Base-by-base conservation (phyloP, 305 asterid genomes). In the Salvia sclarea region DNA sequence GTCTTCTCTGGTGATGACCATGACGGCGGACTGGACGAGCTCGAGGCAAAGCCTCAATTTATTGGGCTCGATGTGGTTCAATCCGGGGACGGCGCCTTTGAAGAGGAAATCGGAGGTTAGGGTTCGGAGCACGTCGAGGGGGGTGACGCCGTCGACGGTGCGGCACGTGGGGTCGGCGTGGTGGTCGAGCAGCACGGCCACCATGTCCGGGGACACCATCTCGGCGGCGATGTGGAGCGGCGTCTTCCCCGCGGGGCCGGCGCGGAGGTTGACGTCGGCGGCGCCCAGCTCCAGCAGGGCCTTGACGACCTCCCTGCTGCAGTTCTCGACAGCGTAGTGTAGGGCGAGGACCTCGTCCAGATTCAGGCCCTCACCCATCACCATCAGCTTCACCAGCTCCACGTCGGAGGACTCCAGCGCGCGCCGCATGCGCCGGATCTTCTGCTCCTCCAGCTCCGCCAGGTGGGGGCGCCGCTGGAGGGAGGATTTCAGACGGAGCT, bases 131-230 rank as follows among this genome's bases (percentile, higher is more conserved):
- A 87, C 84, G 11, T 91, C 95, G 6, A 89, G 61, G 0, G 98
- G 92, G 3, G 98, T 86, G 14, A 87, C 63, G 16, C 92, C 95
- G 37, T 91, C 96, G 0, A 87, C 76, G 0, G 95, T 89, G 0
- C 91, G 86, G 6, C 87, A 85, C 31, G 81, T 85, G 0, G 98
- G 98, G 61, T 91, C 95, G 7, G 98, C 98, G 56, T 91, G 98
- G 75, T 91, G 98, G 73, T 91, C 98, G 20, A 91, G 79, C 4
- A 91, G 79, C 2, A 91, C 98, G 0, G 96, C 88, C 17, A 91
- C 96, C 98, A 91, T 91, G 66, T 91, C 98, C 8, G 98, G 94
- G 6, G 98, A 91, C 21, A 89, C 98, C 98, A 91, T 91, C 65
- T 89, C 98, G 0, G 98, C 89, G 0, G 95, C 96, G 9, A 91